Evolutionary conservation across 306 rosid genomes (phyloP).

Genomic region (Cucumis cinereus): DNA sequence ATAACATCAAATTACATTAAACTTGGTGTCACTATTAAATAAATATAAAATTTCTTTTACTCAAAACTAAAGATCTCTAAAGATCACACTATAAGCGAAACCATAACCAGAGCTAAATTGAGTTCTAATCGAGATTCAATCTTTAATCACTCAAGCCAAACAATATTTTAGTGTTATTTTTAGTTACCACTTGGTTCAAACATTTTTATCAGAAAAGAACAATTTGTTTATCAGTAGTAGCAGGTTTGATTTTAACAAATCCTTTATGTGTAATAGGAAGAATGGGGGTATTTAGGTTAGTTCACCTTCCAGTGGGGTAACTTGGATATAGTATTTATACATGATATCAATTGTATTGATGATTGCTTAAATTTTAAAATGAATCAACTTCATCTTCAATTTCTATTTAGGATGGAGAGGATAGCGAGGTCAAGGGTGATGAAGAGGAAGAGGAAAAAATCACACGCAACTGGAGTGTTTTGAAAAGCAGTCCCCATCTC

Average conservation of each 20-base stretch:
- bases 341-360: neutral
- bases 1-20: neutral
- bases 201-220: neutral
- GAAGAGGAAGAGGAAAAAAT: conserved; percentile 47
- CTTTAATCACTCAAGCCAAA: too few species aligned
- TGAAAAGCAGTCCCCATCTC: conserved; percentile 65
- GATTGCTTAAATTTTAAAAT: conserved; percentile 5
- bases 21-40: neutral
- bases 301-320: neutral
- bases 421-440: conserved; percentile 55
- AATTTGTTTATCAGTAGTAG: neutral
- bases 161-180: neutral
- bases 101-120: too few species aligned
- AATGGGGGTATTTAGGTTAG: neutral
- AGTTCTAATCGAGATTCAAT: too few species aligned
- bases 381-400: neutral
- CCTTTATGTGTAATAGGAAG: neutral
- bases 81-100: too few species aligned
- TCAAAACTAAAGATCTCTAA: too few species aligned
- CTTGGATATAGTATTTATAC: neutral
- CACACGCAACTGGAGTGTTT: conserved; percentile 79
- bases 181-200: neutral
- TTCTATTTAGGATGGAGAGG: conserved; percentile 52
- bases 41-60: too few species aligned
- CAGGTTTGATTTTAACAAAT: neutral